Evolutionary conservation across 2,329 filamentous ascomycete genomes (phyloP).

Genomic region (Colletotrichum viniferum): DNA sequence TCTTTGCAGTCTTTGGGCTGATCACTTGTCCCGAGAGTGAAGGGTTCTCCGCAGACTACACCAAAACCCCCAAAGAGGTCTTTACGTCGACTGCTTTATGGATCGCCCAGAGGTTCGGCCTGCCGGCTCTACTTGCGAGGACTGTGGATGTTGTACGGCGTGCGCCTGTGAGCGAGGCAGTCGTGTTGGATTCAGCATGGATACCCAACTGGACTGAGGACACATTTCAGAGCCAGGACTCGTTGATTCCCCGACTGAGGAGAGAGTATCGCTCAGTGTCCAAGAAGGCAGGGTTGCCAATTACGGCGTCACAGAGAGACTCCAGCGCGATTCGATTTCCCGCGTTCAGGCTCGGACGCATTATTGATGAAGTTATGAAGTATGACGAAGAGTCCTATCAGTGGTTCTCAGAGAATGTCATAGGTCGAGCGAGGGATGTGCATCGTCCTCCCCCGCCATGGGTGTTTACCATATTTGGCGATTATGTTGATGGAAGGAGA

Average conservation of each 20-base stretch:
- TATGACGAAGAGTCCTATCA: not conserved
- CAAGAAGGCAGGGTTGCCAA: not conserved
- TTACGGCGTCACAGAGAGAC: not conserved
- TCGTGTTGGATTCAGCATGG: not conserved
- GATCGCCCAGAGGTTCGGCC: not conserved
- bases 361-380: accelerated
- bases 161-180: not conserved
- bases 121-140: not conserved
- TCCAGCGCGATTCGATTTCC: not conserved
- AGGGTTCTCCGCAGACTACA: constrained; percentile 24
- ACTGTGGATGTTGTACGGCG: not conserved
- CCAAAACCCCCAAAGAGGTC: not conserved
- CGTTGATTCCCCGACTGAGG: not conserved
- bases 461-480: not conserved
- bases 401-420: not conserved
- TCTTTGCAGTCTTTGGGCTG: constrained; percentile 28
- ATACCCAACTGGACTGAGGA: not conserved
- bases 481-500: not conserved
- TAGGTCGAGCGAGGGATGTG: not conserved
- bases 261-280: not conserved
- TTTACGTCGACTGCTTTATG: not conserved
- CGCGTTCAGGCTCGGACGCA: not conserved
- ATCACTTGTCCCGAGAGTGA: constrained; percentile 22
- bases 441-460: not conserved
- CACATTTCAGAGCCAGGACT: not conserved